These are phyloP conservation scores for Diddensiella caesifluorescens DNA, from an alignment of 805 yeast species.

Conservation along the genomic window DNA sequence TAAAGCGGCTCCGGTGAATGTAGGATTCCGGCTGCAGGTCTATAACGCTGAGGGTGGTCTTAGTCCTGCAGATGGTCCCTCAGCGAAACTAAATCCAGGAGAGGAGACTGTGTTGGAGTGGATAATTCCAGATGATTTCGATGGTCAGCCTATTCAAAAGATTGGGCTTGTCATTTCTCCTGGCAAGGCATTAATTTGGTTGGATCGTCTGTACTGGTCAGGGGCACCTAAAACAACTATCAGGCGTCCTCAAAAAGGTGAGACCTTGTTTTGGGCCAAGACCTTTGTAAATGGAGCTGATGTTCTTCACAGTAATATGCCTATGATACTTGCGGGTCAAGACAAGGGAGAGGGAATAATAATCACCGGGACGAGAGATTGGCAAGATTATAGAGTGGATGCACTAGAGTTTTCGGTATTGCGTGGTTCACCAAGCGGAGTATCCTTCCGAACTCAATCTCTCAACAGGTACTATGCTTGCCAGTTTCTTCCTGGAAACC, in stretches of 20 bases:
- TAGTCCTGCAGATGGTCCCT: not conserved
- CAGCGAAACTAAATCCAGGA: not conserved
- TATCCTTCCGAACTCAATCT: slow-evolving; percentile 1
- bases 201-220: slow-evolving; percentile 3
- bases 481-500: not conserved
- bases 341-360: slow-evolving; percentile 4
- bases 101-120: not conserved
- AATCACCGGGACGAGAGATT: slow-evolving; percentile 4
- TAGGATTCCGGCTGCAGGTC: not conserved
- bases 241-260: not conserved
- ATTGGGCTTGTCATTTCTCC: slow-evolving; percentile 1
- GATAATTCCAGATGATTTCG: slow-evolving; percentile 6
- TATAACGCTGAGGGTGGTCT: not conserved
- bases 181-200: slow-evolving; percentile 2
- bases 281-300: slow-evolving; percentile 3
- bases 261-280: slow-evolving; percentile 1
- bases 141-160: slow-evolving; percentile 8
- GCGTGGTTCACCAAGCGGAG: not conserved
- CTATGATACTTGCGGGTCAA: not conserved
- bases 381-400: slow-evolving; percentile 2
- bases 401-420: not conserved
- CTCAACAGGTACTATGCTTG: slow-evolving; percentile 4
- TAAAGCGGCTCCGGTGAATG: not conserved
- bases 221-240: not conserved
- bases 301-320: not conserved